A percentile compares a stretch with the other conserved stretches of the same genome.
Evolutionary conservation across 164 flowering plant genomes (phyloP).

Genomic region (Echeveria elegans): DNA sequence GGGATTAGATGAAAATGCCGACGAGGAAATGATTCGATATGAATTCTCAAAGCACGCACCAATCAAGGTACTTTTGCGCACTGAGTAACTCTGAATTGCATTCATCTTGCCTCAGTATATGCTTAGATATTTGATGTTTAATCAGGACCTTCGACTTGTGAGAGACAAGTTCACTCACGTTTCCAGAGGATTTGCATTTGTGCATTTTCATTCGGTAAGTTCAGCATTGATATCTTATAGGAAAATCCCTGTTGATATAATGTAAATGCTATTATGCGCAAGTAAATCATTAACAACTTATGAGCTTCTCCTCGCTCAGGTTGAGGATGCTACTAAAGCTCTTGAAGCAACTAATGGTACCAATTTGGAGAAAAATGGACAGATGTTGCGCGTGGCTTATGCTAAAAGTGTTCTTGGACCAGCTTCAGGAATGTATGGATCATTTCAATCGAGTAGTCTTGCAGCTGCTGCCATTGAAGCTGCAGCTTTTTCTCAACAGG

Average conservation of each 20-base stretch:
- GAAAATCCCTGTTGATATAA: background rate
- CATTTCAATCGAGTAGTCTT: slow-evolving; percentile 85
- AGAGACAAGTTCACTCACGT: slow-evolving; percentile 98
- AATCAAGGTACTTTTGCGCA: slow-evolving; percentile 54
- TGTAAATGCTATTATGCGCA: background rate
- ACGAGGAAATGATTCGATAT: slow-evolving; percentile 98
- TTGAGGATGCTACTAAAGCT: slow-evolving; percentile 92
- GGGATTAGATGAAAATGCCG: slow-evolving; percentile 99
- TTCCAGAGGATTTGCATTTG: slow-evolving; percentile 96
- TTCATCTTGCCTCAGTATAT: background rate
- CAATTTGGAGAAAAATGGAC: slow-evolving; percentile 91
- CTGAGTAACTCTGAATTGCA: background rate
- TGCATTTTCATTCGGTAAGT: slow-evolving; percentile 86
- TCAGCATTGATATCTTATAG: background rate
- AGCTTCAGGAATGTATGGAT: slow-evolving; percentile 55
- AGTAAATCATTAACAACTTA: background rate
- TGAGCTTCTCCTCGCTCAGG: slow-evolving; percentile 29
- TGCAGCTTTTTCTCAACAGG: slow-evolving; percentile 98
- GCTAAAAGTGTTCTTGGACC: slow-evolving; percentile 95
- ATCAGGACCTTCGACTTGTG: slow-evolving; percentile 96
- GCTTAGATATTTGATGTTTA: background rate
- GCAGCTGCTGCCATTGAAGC: slow-evolving; percentile 99
- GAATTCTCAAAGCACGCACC: slow-evolving; percentile 98
- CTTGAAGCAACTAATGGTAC: slow-evolving; percentile 96
- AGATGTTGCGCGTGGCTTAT: slow-evolving; percentile 86